phyloP scores from a whole-genome alignment of 257 asterid genomes.

The Cinchona pubescens region DNA sequence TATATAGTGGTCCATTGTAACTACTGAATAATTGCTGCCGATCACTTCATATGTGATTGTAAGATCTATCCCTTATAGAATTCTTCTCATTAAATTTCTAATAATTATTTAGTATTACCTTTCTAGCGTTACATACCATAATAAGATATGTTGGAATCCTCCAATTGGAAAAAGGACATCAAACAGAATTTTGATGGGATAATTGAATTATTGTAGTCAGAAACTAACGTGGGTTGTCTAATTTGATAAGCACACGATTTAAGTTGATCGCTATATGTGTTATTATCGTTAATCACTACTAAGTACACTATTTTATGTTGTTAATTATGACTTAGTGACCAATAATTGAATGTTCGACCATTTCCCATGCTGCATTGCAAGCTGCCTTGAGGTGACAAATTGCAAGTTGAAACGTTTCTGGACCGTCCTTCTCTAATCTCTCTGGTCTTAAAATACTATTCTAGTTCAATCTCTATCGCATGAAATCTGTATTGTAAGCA shows the following conservation, averaged over 20 bases:
- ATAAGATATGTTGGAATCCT: neutral
- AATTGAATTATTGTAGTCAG: constrained; percentile 10
- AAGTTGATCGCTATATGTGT: neutral
- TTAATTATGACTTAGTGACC: neutral
- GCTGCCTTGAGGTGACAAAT: neutral
- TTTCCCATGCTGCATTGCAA: neutral
- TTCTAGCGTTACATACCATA: neutral
- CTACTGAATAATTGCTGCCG: no score
- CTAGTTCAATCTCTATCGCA: no score
- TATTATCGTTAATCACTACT: neutral
- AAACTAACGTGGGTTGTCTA: constrained; percentile 22
- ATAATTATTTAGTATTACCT: neutral
- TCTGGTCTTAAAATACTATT: neutral
- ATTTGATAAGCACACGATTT: neutral
- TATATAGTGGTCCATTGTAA: neutral
- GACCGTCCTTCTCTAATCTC: neutral
- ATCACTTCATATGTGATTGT: neutral
- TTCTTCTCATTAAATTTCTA: no score
- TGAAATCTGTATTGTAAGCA: no score
- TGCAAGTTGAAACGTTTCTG: neutral
- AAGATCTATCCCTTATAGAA: no score
- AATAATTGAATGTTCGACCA: neutral
- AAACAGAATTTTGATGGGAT: neutral
- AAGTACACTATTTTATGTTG: no score
- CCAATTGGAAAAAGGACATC: constrained; percentile 12